phyloP scores from a whole-genome alignment of 208 protist species.

The Wallacemonas sp. region DNA sequence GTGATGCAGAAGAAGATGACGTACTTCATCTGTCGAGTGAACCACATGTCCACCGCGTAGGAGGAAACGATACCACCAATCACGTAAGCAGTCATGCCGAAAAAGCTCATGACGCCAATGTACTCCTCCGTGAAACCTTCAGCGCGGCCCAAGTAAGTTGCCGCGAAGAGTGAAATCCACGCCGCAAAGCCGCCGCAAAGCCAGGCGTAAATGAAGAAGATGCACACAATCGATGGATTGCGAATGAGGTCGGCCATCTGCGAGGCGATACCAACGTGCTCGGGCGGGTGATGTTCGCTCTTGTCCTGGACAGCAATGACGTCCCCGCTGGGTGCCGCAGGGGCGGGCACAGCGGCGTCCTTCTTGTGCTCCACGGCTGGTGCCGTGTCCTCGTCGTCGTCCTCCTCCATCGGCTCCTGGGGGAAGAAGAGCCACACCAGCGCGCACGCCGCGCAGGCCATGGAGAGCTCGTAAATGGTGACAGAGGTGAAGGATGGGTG shows the following conservation, averaged over 20 bases:
- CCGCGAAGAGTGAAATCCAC: slow-evolving; percentile 85
- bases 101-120: slow-evolving; percentile 86
- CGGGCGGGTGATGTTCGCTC: slow-evolving; percentile 18
- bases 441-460: slow-evolving; percentile 40
- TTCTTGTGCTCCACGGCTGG: slow-evolving; percentile 7
- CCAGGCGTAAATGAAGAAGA: slow-evolving; percentile 84
- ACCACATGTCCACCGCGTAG: slow-evolving; percentile 78
- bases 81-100: slow-evolving; percentile 77
- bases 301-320: slow-evolving; percentile 3
- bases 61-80: slow-evolving; percentile 71
- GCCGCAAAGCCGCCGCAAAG: slow-evolving; percentile 79
- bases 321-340: neutral
- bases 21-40: slow-evolving; percentile 86
- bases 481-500: slow-evolving; percentile 49
- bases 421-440: slow-evolving; percentile 67
- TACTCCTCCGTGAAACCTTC: slow-evolving; percentile 39
- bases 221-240: slow-evolving; percentile 68
- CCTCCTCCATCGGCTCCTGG: slow-evolving; percentile 22
- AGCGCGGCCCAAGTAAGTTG: slow-evolving; percentile 44
- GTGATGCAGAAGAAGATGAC: slow-evolving; percentile 86
- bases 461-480: slow-evolving; percentile 64
- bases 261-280: slow-evolving; percentile 36
- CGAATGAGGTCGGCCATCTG: slow-evolving; percentile 57
- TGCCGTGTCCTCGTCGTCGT: slow-evolving; percentile 8
- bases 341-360: neutral